phyloP scores from a whole-genome alignment of 805 yeast genomes.

The Saccharomycopsis fodiens region DNA sequence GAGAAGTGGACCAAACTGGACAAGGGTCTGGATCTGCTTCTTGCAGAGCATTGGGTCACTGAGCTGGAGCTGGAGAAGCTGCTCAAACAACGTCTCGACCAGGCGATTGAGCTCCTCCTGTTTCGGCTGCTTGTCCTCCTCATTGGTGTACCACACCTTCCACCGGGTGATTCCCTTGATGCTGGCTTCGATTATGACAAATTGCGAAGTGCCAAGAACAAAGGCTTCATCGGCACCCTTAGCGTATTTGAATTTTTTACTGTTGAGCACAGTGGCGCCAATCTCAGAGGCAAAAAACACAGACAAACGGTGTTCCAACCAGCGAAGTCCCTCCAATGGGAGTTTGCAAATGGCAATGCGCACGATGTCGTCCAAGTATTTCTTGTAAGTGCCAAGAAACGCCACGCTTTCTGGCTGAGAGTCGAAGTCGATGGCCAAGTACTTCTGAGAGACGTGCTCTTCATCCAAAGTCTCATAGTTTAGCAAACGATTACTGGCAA shows the following conservation, averaged over 20 bases:
- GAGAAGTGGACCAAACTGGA: constrained; percentile 86
- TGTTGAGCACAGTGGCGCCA: constrained; percentile 57
- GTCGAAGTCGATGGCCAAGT: constrained; percentile 81
- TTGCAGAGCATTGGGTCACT: constrained; percentile 76
- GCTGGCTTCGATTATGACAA: constrained; percentile 81
- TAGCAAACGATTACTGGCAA: constrained; percentile 69
- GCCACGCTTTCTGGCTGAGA: constrained; percentile 70
- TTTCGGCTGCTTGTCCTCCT: constrained; percentile 42
- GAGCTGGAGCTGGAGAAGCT: constrained; percentile 64
- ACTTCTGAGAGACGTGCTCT: constrained; percentile 55
- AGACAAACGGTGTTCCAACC: constrained; percentile 73
- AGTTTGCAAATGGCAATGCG: constrained; percentile 80
- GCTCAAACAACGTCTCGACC: constrained; percentile 65
- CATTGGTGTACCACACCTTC: constrained; percentile 81
- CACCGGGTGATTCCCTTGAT: constrained; percentile 91
- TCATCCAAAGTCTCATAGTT: constrained; percentile 65
- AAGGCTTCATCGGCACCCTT: constrained; percentile 59
- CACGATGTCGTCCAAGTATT: constrained; percentile 83
- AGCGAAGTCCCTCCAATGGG: constrained; percentile 71
- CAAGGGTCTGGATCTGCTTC: constrained; percentile 84
- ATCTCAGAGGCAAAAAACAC: constrained; percentile 60
- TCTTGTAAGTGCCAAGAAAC: constrained; percentile 72
- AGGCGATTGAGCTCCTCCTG: constrained; percentile 44
- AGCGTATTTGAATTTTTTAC: constrained; percentile 45
- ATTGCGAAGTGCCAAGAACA: constrained; percentile 71